Evolutionary conservation across 1,284 basidiomycete species (phyloP).

Genomic region (Sanghuangporus baumii): DNA sequence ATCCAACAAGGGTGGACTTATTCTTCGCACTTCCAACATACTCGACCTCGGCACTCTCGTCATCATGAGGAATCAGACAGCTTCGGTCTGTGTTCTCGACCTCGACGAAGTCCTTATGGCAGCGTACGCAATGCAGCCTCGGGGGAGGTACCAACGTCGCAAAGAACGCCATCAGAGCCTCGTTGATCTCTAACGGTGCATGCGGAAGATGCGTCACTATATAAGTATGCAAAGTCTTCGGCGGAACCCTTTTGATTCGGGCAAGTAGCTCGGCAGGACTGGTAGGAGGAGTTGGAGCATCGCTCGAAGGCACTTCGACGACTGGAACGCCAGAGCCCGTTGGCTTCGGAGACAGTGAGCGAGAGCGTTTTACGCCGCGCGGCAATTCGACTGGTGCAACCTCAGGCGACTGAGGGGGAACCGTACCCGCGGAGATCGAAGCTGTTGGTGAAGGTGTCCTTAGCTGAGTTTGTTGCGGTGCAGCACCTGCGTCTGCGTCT

Average conservation of each 20-base stretch:
- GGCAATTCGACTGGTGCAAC: slow-evolving; percentile 23
- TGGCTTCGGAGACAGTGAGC: slow-evolving; percentile 16
- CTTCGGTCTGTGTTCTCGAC: slow-evolving; percentile 51
- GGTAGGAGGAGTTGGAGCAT: slow-evolving; percentile 18
- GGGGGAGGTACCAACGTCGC: slow-evolving; percentile 56
- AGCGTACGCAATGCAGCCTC: slow-evolving; percentile 63
- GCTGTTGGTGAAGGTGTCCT: slow-evolving; percentile 49
- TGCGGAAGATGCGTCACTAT: slow-evolving; percentile 43
- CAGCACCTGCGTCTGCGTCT: slow-evolving; percentile 14
- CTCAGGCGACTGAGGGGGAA: slow-evolving; percentile 27
- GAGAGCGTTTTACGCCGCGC: slow-evolving; percentile 24
- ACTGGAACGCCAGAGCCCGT: slow-evolving; percentile 10
- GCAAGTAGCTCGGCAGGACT: slow-evolving; percentile 39
- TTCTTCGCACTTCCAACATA: slow-evolving; percentile 30
- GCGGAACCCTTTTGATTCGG: slow-evolving; percentile 53
- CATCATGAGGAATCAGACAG: slow-evolving; percentile 51
- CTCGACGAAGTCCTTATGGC: slow-evolving; percentile 57
- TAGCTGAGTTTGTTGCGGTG: slow-evolving; percentile 27
- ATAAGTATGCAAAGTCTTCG: slow-evolving; percentile 61
- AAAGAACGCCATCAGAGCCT: slow-evolving; percentile 50
- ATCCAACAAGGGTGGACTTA: slow-evolving; percentile 22
- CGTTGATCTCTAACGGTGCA: slow-evolving; percentile 27
- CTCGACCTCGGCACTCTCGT: slow-evolving; percentile 48
- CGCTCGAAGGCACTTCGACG: neutral
- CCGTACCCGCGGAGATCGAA: slow-evolving; percentile 25